phyloP scores from a whole-genome alignment of 192 early-diverging fungal species.

The Geosiphon pyriformis region DNA sequence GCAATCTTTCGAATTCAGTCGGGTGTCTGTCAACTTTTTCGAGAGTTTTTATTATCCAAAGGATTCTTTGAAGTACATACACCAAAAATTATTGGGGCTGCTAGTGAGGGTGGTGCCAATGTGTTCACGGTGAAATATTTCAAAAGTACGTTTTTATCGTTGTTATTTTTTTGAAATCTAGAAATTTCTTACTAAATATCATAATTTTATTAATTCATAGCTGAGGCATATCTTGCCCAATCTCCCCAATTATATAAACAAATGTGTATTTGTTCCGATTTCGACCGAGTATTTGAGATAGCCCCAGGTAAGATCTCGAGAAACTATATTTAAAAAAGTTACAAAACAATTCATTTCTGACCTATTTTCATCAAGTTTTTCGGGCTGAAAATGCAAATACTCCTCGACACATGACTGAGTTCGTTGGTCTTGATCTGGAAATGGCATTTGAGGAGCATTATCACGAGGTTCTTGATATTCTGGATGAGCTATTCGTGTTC shows the following conservation, averaged over 20 bases:
- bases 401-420: constrained; percentile 99
- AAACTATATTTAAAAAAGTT: background rate
- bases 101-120: constrained; percentile 95
- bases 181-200: background rate
- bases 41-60: constrained; percentile 80
- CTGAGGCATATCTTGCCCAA: constrained; percentile 88
- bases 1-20: constrained; percentile 97
- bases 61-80: constrained; percentile 96
- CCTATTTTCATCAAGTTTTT: constrained; percentile 67
- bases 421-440: constrained; percentile 96
- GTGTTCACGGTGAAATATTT: constrained; percentile 99
- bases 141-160: constrained; percentile 59
- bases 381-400: constrained; percentile 97
- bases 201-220: constrained; percentile 28
- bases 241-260: constrained; percentile 99
- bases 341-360: background rate
- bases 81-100: constrained; percentile 91
- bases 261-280: constrained; percentile 95
- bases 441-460: constrained; percentile 99
- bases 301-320: constrained; percentile 41
- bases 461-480: constrained; percentile 92
- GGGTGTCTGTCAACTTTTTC: constrained; percentile 89
- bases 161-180: constrained; percentile 6
- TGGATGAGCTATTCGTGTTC: constrained; percentile 88
- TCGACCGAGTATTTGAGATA: constrained; percentile 98